Percentiles rank a stretch among this genome's conserved stretches.
Evolutionary conservation across 1,284 basidiomycete genomes (phyloP).

Genomic region (Puccinia horiana): DNA sequence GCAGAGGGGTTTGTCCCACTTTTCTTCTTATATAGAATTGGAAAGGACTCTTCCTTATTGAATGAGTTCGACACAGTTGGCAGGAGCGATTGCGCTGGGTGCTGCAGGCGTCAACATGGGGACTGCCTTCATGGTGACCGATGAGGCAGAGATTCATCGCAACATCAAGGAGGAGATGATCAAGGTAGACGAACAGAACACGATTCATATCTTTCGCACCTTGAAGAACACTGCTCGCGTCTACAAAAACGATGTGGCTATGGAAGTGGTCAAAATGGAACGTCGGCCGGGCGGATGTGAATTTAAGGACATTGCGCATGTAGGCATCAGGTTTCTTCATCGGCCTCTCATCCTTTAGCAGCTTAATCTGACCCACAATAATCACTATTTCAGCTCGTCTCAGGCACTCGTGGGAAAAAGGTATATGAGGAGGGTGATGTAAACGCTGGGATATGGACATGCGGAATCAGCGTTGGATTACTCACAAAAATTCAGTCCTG

Average conservation of each 20-base stretch:
- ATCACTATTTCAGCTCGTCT: constrained; percentile 66
- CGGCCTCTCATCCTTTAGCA: background rate
- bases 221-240: constrained; percentile 83
- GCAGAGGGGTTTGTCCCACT: constrained; percentile 36
- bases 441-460: constrained; percentile 76
- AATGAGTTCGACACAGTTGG: constrained; percentile 60
- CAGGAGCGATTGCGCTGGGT: constrained; percentile 77
- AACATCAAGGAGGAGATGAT: constrained; percentile 90
- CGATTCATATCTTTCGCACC: constrained; percentile 79
- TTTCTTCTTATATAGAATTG: background rate
- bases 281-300: constrained; percentile 77
- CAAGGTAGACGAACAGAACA: constrained; percentile 74
- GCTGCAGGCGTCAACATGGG: constrained; percentile 81
- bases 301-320: constrained; percentile 69
- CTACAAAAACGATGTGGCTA: constrained; percentile 77
- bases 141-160: constrained; percentile 75
- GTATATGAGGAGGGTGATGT: constrained; percentile 84
- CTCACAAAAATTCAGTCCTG: constrained; percentile 46
- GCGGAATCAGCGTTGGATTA: constrained; percentile 44
- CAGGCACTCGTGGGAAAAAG: constrained; percentile 71
- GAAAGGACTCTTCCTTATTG: background rate
- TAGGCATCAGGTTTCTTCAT: background rate
- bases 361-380: background rate
- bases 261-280: constrained; percentile 80
- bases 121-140: constrained; percentile 52